Evolutionary conservation across 2,329 filamentous ascomycete species (phyloP).

Genomic region (Colletotrichum sidae): DNA sequence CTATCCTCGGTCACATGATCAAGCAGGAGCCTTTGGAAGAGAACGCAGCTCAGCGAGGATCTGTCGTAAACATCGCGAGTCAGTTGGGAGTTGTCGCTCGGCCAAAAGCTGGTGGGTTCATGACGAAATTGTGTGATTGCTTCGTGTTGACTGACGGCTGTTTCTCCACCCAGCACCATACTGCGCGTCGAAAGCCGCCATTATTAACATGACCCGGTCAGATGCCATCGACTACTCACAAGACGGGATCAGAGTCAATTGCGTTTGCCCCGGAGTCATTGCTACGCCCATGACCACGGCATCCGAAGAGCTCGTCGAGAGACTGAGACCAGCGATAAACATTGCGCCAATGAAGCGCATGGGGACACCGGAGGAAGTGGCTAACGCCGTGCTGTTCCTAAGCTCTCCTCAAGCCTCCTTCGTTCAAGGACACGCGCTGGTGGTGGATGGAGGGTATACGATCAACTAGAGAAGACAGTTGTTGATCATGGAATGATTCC

Average conservation of each 20-base stretch:
- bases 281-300: conserved; percentile 59
- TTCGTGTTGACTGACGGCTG: not conserved
- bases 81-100: conserved; percentile 63
- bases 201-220: conserved; percentile 67
- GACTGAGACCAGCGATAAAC: conserved; percentile 54
- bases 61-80: conserved; percentile 64
- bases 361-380: conserved; percentile 61
- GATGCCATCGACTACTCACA: conserved; percentile 68
- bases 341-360: conserved; percentile 64
- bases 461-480: conserved; percentile 50
- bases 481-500: not conserved
- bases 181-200: conserved; percentile 68
- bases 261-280: conserved; percentile 75
- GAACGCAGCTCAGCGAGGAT: conserved; percentile 56
- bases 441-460: conserved; percentile 65
- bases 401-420: conserved; percentile 62
- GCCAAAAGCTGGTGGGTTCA: conserved; percentile 54
- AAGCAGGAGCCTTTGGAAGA: conserved; percentile 54
- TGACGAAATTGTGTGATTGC: no score
- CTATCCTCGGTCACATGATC: conserved; percentile 58
- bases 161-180: conserved; percentile 57
- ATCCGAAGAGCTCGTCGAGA: conserved; percentile 50
- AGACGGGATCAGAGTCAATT: conserved; percentile 59
- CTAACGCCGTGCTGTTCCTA: conserved; percentile 61
- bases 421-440: conserved; percentile 62